These are phyloP conservation scores for Lasiosphaeris hirsuta DNA, from an alignment of 495 filamentous ascomycete species.

Conservation along the genomic window DNA sequence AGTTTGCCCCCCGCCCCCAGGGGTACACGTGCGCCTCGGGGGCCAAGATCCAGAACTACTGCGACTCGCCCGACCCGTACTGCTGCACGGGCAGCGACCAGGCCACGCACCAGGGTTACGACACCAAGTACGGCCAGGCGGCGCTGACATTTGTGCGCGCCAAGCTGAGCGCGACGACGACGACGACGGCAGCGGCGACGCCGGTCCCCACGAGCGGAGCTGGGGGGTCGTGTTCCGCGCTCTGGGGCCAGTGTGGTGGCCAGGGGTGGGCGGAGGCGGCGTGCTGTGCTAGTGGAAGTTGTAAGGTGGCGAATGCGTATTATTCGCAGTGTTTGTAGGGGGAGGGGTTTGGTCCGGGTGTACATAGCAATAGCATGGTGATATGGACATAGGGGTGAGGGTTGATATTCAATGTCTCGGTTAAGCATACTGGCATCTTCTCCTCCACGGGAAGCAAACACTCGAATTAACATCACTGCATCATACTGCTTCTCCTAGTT, in stretches of 20 bases:
- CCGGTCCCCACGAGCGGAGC: neutral
- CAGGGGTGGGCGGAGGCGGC: constrained; percentile 27
- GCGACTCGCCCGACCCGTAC: constrained; percentile 60
- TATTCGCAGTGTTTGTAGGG: constrained; percentile 37
- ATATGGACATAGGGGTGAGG: too few relatives aligned
- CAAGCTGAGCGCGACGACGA: neutral
- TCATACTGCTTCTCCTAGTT: too few relatives aligned
- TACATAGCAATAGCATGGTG: too few relatives aligned
- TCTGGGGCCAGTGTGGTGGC: constrained; percentile 34
- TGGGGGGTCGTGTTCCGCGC: constrained; percentile 18
- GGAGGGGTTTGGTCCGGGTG: too few relatives aligned
- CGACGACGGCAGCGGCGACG: neutral
- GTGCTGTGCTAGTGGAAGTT: constrained; percentile 29
- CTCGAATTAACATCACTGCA: too few relatives aligned
- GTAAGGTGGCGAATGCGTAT: constrained; percentile 29
- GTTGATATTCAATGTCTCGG: too few relatives aligned
- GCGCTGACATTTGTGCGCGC: constrained; percentile 34
- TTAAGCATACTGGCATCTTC: too few relatives aligned
- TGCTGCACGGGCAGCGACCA: constrained; percentile 63
- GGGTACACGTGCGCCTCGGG: constrained; percentile 51
- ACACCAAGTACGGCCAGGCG: constrained; percentile 42
- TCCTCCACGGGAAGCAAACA: too few relatives aligned
- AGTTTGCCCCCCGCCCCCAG: constrained; percentile 56
- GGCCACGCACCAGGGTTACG: constrained; percentile 59
- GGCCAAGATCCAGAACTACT: constrained; percentile 59